These are phyloP conservation scores for Cutaneotrichosporon mucoides DNA, from an alignment of 1,284 basidiomycete species.

Conservation along the genomic window DNA sequence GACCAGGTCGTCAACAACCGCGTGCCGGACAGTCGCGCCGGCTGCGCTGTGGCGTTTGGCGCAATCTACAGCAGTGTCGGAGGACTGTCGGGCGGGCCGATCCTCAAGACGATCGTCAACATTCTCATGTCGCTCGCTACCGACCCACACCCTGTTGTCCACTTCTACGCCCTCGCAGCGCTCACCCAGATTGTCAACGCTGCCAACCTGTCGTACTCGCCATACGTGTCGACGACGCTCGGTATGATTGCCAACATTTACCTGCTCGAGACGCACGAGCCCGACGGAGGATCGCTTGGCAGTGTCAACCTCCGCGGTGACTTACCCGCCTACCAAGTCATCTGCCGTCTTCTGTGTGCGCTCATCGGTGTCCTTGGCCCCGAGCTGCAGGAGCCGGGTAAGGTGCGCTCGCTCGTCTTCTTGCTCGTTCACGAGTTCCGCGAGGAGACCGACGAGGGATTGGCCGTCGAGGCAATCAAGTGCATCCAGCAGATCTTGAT, in stretches of 20 bases:
- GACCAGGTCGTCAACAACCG: conserved; percentile 96
- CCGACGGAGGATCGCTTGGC: conserved; percentile 79
- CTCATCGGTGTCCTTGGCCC: conserved; percentile 92
- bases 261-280: conserved; percentile 85
- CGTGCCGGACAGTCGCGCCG: conserved; percentile 86
- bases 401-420: conserved; percentile 75
- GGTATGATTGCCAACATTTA: conserved; percentile 90
- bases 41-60: conserved; percentile 91
- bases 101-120: conserved; percentile 94
- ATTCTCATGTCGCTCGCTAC: conserved; percentile 92
- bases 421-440: conserved; percentile 83
- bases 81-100: conserved; percentile 84
- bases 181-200: conserved; percentile 84
- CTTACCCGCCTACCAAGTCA: conserved; percentile 82
- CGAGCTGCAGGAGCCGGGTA: conserved; percentile 82
- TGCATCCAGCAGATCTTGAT: conserved; percentile 95
- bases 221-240: conserved; percentile 81
- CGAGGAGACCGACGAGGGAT: conserved; percentile 78
- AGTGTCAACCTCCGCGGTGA: conserved; percentile 86
- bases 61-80: conserved; percentile 90
- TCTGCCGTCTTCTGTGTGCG: conserved; percentile 88
- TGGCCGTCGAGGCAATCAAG: conserved; percentile 88
- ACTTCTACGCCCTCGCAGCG: conserved; percentile 86
- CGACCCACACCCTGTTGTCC: conserved; percentile 94
- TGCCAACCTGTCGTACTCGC: conserved; percentile 85